Base-by-base conservation (phyloP, 371 early-diverging fungal species). In the Lichtheimia hyalospora region DNA sequence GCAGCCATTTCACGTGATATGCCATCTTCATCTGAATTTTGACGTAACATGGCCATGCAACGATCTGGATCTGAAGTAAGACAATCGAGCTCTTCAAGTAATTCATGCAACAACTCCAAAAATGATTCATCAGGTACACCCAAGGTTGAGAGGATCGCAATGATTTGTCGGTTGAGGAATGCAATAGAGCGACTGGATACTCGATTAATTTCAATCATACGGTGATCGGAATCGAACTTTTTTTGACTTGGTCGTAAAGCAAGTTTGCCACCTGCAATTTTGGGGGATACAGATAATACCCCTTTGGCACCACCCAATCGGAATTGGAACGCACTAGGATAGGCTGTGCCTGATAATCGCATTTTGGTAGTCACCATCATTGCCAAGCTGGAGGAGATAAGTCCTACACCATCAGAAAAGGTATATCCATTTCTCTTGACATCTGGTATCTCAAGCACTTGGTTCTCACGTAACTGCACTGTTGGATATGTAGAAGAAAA, bases 271-370 rank as follows among this genome's bases (percentile, higher is more conserved):
- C 57, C 21, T 69, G 20, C 24, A 42, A 62, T 46, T 59, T 2
- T 21, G 15, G 48, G 67, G 16, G 64, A 68, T 7, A 74, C 24
- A 49, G 64, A 66, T 1, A 89, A 49, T 2, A 88, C 84, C 3
- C 92, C 94, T 71, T 90, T 93, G 15, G 80, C 82, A 8, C 93
- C 93, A 20, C 81, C 91, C 5, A 88, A 68, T 16, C 92, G 84
- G 15, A 93, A 81, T 64, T 92, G 91, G 53, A 89, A 85, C 0
- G 92, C 96, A 10, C 77, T 71, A 0, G 93, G 92, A 1, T 21
- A 46, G 75, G 60, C 62, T 70, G 58, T 56, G 63, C 44, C 84
- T 70, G 52, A 71, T 67, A 58, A 82, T 39, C 34, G 69, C 52
- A 34, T 65, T 52, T 16, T 70, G 60, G 49, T 39, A 7, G 69